phyloP scores from a whole-genome alignment of 1,284 basidiomycete species.

The Earliella scabrosa region DNA sequence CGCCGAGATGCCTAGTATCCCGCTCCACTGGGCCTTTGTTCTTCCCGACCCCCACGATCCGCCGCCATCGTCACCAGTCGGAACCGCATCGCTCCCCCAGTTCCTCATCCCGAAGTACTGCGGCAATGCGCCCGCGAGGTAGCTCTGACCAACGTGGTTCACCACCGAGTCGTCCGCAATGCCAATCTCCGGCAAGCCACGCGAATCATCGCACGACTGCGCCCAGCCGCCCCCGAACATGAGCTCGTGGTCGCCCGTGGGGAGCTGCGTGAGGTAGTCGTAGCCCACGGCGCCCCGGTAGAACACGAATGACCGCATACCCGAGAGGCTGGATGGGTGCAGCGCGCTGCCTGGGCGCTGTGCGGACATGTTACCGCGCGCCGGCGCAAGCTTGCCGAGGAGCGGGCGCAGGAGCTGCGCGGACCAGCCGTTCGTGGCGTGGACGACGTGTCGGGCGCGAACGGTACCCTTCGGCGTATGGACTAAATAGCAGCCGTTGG shows the following conservation, averaged over 20 bases:
- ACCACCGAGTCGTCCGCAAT: slow-evolving; percentile 47
- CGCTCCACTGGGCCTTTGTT: slow-evolving; percentile 54
- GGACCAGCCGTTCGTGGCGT: slow-evolving; percentile 81
- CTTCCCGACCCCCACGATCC: slow-evolving; percentile 42
- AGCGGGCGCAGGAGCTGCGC: slow-evolving; percentile 61
- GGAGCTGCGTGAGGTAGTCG: slow-evolving; percentile 79
- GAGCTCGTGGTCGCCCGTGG: slow-evolving; percentile 51
- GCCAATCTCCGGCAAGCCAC: slow-evolving; percentile 43
- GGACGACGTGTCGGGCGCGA: slow-evolving; percentile 63
- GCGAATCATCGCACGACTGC: slow-evolving; percentile 34
- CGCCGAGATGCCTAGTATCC: slow-evolving; percentile 52
- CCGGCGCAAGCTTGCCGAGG: slow-evolving; percentile 53
- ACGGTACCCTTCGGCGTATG: slow-evolving; percentile 60
- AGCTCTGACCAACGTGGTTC: slow-evolving; percentile 37
- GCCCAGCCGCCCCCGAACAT: slow-evolving; percentile 64
- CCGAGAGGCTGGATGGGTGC: slow-evolving; percentile 35
- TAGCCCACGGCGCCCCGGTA: slow-evolving; percentile 52
- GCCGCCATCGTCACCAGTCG: slow-evolving; percentile 16
- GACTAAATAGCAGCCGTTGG: slow-evolving; percentile 40
- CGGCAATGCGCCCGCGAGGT: slow-evolving; percentile 46
- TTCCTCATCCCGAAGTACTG: slow-evolving; percentile 46
- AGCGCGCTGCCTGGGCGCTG: slow-evolving; percentile 53
- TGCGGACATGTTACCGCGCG: slow-evolving; percentile 69
- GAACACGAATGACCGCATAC: slow-evolving; percentile 60
- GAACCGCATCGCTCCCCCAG: slow-evolving; percentile 42